Conservation (phyloP, 2,329 filamentous ascomycete species). For the Xylariales sp. region DNA sequence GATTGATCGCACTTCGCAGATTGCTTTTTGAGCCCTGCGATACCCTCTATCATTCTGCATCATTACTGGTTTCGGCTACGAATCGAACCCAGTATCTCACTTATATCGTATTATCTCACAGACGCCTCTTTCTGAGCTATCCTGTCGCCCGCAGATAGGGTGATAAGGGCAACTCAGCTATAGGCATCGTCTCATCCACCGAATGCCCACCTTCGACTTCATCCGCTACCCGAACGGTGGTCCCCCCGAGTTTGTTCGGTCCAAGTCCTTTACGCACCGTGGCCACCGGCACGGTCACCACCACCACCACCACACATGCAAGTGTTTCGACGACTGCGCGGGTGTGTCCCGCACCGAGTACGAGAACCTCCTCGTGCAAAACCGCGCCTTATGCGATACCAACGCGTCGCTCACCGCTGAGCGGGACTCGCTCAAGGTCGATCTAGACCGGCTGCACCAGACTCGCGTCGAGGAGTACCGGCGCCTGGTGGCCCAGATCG, state of each 20-base stretch:
- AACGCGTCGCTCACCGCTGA: conserved; percentile 15
- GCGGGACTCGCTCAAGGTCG: conserved; percentile 15
- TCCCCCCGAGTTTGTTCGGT: conserved; percentile 14
- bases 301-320: conserved; percentile 9
- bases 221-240: conserved; percentile 12
- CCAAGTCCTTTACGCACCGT: conserved; percentile 17
- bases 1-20: background rate
- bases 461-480: conserved; percentile 10
- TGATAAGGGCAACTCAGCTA: background rate
- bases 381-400: conserved; percentile 9
- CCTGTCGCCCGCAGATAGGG: conserved; percentile 1
- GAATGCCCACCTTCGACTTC: conserved; percentile 6
- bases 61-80: background rate
- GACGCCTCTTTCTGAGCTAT: background rate
- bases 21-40: background rate
- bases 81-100: background rate
- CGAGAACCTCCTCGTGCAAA: conserved; percentile 14
- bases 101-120: background rate
- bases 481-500: conserved; percentile 11
- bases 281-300: conserved; percentile 14
- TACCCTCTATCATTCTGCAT: background rate
- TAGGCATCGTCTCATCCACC: conserved; percentile 1
- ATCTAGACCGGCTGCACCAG: conserved; percentile 12
- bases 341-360: conserved; percentile 18
- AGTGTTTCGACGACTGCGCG: conserved; percentile 21